phyloP scores from a whole-genome alignment of 345 rosid species.

The Aquilaria malaccensis region DNA sequence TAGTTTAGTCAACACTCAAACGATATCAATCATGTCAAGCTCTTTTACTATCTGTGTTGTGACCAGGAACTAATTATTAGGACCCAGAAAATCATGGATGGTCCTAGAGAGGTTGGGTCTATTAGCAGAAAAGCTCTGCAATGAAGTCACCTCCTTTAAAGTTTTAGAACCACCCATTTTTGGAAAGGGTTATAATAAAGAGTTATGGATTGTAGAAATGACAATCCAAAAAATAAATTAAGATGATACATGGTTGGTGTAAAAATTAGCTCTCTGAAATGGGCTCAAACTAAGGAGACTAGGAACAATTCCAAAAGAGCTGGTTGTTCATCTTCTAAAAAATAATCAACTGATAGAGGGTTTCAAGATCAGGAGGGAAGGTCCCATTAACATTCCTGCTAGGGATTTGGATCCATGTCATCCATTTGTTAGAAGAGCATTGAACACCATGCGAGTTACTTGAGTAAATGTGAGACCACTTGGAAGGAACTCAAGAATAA shows the following conservation, averaged over 20 bases:
- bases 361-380: constrained; percentile 46
- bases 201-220: constrained; percentile 22
- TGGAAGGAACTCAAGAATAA: constrained; percentile 13
- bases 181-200: constrained; percentile 41
- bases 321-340: constrained; percentile 48
- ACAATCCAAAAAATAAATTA: constrained; percentile 56
- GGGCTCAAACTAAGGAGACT: constrained; percentile 41
- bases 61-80: constrained; percentile 20
- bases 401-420: constrained; percentile 52
- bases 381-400: constrained; percentile 28
- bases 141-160: constrained; percentile 30
- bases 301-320: constrained; percentile 41
- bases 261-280: constrained; percentile 26
- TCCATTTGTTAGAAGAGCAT: constrained; percentile 30
- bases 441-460: constrained; percentile 43
- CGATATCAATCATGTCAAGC: no score
- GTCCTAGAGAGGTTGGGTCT: constrained; percentile 34
- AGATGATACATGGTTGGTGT: constrained; percentile 38
- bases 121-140: constrained; percentile 44
- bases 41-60: constrained; percentile 7
- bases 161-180: constrained; percentile 47
- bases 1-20: no score
- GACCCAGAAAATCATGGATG: constrained; percentile 43
- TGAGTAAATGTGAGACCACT: constrained; percentile 59
- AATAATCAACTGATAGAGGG: constrained; percentile 24